Evolutionary conservation across 192 early-diverging fungal species (phyloP), one percentile per base, ranked within the genome.

Genomic region (Coemansia sp.): DNA sequence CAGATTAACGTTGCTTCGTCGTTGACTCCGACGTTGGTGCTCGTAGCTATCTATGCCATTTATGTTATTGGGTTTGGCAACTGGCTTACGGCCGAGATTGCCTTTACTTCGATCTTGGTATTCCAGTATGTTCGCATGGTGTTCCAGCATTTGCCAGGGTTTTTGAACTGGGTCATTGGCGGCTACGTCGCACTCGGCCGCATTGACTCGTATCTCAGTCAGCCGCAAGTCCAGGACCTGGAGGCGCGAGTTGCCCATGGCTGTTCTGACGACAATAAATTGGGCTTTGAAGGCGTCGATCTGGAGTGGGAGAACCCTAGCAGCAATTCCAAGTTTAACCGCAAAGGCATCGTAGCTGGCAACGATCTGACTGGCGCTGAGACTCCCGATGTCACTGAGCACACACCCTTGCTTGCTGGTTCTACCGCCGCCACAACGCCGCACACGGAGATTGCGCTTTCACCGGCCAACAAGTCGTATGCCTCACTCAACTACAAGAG

Each of bases 81-180:
- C 71, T 68, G 57, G 10, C 81, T 92, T 44, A 86, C 87, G 5
- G 89, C 90, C 29, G 86, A 88, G 71, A 80, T 88, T 62, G 87
- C 87, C 47, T 94, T 94, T 57, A 94, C 92, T 5, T 85, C 90
- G 10, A 75, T 92, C 6, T 88, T 91, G 24, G 85, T 94, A 6
- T 92, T 92, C 82, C 84, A 89, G 73, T 88, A 87, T 3, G 78
- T 92, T 65, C 88, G 91, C 63, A 71, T 77, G 59, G 87, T 87
- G n/a, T 85, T 92, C 49, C 89, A 34, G 57, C 79, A 83, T 29
- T 70, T 89, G n/a, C 88, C 89, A 2, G 76, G 85, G 47, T 80
- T 83, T 27, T 74, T 89, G 49, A 76, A 78, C 40, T 80, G 67
- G 46, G 66, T 85, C 15, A 77, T 91, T 64, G 86, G 38, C 24